These are phyloP conservation scores for Lactifluus hygrophoroides DNA, from an alignment of 768 basidiomycete genomes.

Conservation along the genomic window DNA sequence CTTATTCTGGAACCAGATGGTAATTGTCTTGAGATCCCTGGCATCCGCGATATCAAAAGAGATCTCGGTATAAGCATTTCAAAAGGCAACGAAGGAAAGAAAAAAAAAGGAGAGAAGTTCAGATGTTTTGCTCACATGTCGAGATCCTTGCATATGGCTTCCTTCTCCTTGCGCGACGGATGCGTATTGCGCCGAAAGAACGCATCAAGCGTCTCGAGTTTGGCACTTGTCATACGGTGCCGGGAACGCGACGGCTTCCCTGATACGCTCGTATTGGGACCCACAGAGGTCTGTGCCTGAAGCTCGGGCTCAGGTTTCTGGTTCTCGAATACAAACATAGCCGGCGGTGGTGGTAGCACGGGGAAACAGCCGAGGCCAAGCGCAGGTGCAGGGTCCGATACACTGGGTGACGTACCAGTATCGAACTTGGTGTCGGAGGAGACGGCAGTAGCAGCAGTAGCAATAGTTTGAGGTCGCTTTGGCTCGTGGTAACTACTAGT, in stretches of 20 bases:
- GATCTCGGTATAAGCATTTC: background rate
- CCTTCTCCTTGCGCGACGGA: slow-evolving; percentile 36
- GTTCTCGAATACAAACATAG: slow-evolving; percentile 9
- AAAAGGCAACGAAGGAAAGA: background rate
- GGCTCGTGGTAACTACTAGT: background rate
- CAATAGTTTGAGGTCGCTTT: background rate
- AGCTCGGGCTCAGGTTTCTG: background rate
- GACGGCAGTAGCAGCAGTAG: background rate
- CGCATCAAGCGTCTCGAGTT: slow-evolving; percentile 30
- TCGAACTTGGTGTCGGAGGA: background rate
- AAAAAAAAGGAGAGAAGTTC: background rate
- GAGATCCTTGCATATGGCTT: slow-evolving; percentile 31
- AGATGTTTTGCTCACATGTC: slow-evolving; percentile 30
- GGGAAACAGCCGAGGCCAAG: background rate
- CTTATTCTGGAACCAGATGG: slow-evolving; percentile 83
- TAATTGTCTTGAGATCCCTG: slow-evolving; percentile 40
- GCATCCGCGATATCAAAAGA: background rate
- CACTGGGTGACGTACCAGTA: background rate
- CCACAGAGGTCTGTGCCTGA: background rate
- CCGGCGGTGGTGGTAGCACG: background rate
- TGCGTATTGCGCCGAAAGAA: slow-evolving; percentile 32
- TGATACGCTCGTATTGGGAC: background rate
- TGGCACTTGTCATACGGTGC: slow-evolving; percentile 33
- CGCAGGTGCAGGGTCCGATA: background rate
- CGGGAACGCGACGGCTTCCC: slow-evolving; percentile 27